These are phyloP conservation scores for Penicillium verhagenii DNA, from an alignment of 495 filamentous ascomycete genomes.

Conservation along the genomic window DNA sequence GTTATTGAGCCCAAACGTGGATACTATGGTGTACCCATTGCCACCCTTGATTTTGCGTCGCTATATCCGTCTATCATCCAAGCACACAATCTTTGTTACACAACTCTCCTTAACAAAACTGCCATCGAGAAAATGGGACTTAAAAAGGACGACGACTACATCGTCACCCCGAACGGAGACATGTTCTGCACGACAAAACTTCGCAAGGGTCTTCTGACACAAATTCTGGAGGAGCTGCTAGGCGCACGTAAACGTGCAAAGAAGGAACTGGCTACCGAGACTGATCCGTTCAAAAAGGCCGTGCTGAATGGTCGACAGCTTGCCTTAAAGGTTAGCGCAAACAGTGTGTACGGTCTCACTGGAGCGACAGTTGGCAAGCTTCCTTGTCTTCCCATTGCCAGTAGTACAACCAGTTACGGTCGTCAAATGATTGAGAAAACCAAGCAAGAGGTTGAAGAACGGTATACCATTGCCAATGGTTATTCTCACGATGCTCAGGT, in stretches of 20 bases:
- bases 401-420: conserved; percentile 92
- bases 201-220: conserved; percentile 87
- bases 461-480: conserved; percentile 89
- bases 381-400: conserved; percentile 91
- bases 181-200: conserved; percentile 86
- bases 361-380: conserved; percentile 95
- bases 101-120: conserved; percentile 82
- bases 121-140: conserved; percentile 69
- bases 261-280: conserved; percentile 85
- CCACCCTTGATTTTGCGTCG: conserved; percentile 97
- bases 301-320: conserved; percentile 97
- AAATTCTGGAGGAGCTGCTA: conserved; percentile 93
- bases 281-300: conserved; percentile 94
- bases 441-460: conserved; percentile 84
- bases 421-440: conserved; percentile 99
- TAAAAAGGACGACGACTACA: conserved; percentile 89
- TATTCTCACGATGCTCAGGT: conserved; percentile 93
- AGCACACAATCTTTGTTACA: conserved; percentile 98
- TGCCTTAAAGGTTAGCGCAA: conserved; percentile 94
- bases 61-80: conserved; percentile 99
- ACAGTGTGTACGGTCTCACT: conserved; percentile 97
- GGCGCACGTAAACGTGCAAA: conserved; percentile 90
- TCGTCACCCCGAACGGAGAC: conserved; percentile 90
- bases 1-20: conserved; percentile 94
- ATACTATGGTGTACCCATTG: conserved; percentile 91